Evolutionary conservation across 306 rosid species (phyloP).

Genomic region (Vigna trinervia): DNA sequence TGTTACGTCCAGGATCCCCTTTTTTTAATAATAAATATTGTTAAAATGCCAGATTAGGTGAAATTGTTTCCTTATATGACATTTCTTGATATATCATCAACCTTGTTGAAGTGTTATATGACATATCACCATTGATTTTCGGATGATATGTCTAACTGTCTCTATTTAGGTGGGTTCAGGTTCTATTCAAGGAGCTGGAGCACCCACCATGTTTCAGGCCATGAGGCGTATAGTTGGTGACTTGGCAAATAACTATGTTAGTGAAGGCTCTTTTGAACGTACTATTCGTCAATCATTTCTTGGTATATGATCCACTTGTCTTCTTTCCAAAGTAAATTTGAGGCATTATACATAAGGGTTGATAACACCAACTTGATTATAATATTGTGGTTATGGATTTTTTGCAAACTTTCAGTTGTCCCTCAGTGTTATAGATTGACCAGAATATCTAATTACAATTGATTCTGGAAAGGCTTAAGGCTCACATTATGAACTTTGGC

Average conservation of each 20-base stretch:
- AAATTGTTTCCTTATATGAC: too few relatives aligned
- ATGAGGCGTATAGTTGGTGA: constrained; percentile 83
- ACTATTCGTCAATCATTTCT: constrained; percentile 91
- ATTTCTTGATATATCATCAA: too few relatives aligned
- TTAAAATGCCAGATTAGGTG: not conserved
- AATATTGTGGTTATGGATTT: not conserved
- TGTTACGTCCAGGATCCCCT: too few relatives aligned
- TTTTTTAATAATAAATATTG: not conserved
- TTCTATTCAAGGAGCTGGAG: constrained; percentile 99
- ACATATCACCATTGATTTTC: constrained; percentile 26
- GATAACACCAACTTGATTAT: constrained; percentile 3
- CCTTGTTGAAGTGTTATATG: not conserved
- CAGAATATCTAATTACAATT: constrained; percentile 11
- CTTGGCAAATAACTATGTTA: constrained; percentile 57
- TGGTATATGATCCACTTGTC: constrained; percentile 60
- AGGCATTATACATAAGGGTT: constrained; percentile 8
- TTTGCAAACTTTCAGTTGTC: not conserved
- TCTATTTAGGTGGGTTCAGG: constrained; percentile 91
- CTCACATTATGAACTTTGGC: constrained; percentile 9
- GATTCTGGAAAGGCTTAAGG: not conserved
- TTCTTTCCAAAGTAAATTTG: constrained; percentile 28
- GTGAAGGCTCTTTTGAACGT: constrained; percentile 89
- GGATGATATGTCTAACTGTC: constrained; percentile 45
- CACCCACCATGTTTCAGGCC: constrained; percentile 98
- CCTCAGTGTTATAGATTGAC: constrained; percentile 9